Conservation (phyloP, 108 stramenopile species). For the Skeletonema tropicum region DNA sequence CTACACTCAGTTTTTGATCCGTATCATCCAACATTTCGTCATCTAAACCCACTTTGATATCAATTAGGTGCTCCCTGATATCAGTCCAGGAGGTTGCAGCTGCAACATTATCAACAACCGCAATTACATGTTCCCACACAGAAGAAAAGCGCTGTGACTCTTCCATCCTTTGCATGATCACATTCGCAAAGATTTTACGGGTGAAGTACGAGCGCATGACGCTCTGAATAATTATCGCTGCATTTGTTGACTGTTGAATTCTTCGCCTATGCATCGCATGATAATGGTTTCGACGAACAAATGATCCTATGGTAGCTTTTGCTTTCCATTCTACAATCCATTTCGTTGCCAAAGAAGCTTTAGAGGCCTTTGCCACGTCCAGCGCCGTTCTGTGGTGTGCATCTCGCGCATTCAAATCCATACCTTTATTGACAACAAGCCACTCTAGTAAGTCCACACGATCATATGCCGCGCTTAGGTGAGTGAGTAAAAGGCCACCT, state of each 20-base stretch:
- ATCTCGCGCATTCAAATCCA: constrained; percentile 8
- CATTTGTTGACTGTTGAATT: not conserved
- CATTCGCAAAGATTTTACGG: constrained; percentile 3
- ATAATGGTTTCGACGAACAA: constrained; percentile 1
- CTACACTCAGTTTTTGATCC: not conserved
- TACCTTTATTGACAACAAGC: constrained; percentile 7
- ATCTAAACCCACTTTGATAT: constrained; percentile 10
- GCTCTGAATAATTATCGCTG: constrained; percentile 10
- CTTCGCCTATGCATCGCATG: constrained; percentile 1
- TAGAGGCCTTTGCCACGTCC: constrained; percentile 11
- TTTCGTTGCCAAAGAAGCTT: not conserved
- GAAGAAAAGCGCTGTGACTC: constrained; percentile 16
- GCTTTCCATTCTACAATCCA: constrained; percentile 9
- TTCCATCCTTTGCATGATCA: constrained; percentile 6
- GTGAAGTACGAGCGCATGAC: constrained; percentile 5
- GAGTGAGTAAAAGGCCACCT: constrained; percentile 12
- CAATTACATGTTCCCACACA: constrained; percentile 6
- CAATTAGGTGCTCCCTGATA: not conserved
- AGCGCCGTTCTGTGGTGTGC: not conserved
- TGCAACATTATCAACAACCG: not conserved
- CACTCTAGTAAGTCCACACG: constrained; percentile 15
- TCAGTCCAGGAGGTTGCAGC: not conserved
- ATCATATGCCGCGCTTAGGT: constrained; percentile 14
- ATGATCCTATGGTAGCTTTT: not conserved
- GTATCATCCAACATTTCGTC: constrained; percentile 11